A percentile compares a stretch with the other conserved stretches of the same genome.
Conservation (phyloP, 169 alveolate species). For the Toxoplasma gondii region DNA sequence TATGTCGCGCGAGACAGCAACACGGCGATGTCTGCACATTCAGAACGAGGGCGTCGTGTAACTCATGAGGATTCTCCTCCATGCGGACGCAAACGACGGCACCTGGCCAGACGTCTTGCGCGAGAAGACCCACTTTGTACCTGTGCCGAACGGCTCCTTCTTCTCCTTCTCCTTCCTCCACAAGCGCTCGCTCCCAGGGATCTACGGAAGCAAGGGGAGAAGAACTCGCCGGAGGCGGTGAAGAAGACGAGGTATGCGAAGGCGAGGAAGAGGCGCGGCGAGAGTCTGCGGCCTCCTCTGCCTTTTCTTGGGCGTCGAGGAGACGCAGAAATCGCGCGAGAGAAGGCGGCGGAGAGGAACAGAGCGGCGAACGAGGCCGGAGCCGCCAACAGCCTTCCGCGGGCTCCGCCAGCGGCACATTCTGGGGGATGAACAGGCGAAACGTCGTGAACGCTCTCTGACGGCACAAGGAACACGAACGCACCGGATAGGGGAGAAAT, state of each 20-base stretch:
- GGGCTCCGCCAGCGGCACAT: conserved; percentile 55
- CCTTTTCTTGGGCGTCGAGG: not conserved
- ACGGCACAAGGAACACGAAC: conserved; percentile 4
- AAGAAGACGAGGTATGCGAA: not conserved
- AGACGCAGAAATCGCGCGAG: not conserved
- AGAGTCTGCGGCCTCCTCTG: not conserved
- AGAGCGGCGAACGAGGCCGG: conserved; percentile 37
- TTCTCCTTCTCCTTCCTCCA: not conserved
- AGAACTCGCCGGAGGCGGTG: not conserved
- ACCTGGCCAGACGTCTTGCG: conserved; percentile 58
- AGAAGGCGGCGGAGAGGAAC: not conserved
- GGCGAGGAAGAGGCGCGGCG: not conserved
- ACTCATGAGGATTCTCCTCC: conserved; percentile 39
- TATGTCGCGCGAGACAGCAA: conserved; percentile 25
- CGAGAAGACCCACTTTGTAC: not conserved
- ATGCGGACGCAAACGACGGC: conserved; percentile 51
- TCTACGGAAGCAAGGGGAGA: not conserved
- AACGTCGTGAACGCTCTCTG: conserved; percentile 41
- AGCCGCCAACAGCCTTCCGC: conserved; percentile 63
- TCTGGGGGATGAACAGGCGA: conserved; percentile 58
- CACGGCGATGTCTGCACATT: conserved; percentile 41
- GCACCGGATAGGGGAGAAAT: not conserved
- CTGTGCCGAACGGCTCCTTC: not conserved
- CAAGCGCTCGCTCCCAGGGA: conserved; percentile 10
- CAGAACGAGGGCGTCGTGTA: conserved; percentile 55